phyloP scores from a whole-genome alignment of 768 basidiomycete genomes.

The Boletus sp. region DNA sequence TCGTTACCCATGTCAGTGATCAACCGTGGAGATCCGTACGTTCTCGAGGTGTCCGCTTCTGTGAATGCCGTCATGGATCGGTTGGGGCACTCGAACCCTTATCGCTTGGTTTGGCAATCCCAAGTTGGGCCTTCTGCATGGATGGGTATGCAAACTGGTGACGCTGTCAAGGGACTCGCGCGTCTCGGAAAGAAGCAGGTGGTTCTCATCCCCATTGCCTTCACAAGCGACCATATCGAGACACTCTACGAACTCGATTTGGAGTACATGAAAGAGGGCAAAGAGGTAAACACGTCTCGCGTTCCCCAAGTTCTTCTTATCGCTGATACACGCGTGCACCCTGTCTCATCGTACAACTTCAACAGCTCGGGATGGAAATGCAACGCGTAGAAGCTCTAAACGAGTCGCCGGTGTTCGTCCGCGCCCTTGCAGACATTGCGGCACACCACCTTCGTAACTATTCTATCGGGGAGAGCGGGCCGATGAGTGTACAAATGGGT shows the following conservation, averaged over 20 bases:
- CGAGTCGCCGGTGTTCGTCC: conserved; percentile 93
- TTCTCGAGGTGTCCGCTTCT: conserved; percentile 91
- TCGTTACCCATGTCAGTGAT: conserved; percentile 98
- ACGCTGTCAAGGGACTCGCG: conserved; percentile 85
- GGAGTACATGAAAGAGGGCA: conserved; percentile 89
- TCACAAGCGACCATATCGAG: conserved; percentile 99
- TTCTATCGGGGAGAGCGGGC: conserved; percentile 51
- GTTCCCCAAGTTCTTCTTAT: neutral
- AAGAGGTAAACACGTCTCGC: conserved; percentile 59
- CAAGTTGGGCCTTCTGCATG: conserved; percentile 97
- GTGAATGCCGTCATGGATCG: conserved; percentile 93
- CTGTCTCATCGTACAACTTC: neutral
- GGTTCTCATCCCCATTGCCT: conserved; percentile 92
- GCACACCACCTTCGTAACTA: conserved; percentile 73
- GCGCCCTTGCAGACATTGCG: conserved; percentile 90
- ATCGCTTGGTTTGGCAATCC: conserved; percentile 95
- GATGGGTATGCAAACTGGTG: conserved; percentile 96
- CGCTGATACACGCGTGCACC: too few species aligned
- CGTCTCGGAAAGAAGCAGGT: conserved; percentile 73
- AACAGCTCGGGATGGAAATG: conserved; percentile 86
- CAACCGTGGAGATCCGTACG: conserved; percentile 97
- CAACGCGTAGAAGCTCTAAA: conserved; percentile 90
- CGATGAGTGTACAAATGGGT: conserved; percentile 74
- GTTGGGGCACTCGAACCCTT: conserved; percentile 77
- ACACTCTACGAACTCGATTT: conserved; percentile 95